These are phyloP conservation scores for Hanseniaspora sp. DNA, from an alignment of 1,139 yeast genomes.

Conservation along the genomic window DNA sequence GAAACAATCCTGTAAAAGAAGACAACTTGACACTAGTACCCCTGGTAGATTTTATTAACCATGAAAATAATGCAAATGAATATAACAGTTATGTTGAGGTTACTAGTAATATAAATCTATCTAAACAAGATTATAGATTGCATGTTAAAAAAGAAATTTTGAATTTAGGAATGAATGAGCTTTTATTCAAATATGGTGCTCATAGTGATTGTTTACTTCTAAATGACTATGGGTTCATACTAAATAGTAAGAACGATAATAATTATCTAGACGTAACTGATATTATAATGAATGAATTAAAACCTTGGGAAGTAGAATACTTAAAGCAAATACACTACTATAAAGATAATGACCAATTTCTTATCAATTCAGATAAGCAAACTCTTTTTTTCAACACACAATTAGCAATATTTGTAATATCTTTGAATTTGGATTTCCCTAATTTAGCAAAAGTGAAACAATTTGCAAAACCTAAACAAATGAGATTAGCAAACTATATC, in stretches of 20 bases:
- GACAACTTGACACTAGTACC: slow-evolving; percentile 89
- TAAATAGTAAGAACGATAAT: slow-evolving; percentile 47
- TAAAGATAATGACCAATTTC: slow-evolving; percentile 37
- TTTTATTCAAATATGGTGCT: slow-evolving; percentile 72
- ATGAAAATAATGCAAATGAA: slow-evolving; percentile 37
- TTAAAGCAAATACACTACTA: slow-evolving; percentile 45
- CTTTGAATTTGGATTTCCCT: slow-evolving; percentile 3
- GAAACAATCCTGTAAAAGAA: slow-evolving; percentile 29
- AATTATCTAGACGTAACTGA: slow-evolving; percentile 56
- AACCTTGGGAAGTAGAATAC: slow-evolving; percentile 35
- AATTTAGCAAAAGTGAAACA: neutral
- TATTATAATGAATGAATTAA: slow-evolving; percentile 33
- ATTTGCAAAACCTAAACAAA: slow-evolving; percentile 4
- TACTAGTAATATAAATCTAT: slow-evolving; percentile 16
- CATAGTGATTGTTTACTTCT: slow-evolving; percentile 72
- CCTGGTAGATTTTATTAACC: slow-evolving; percentile 78
- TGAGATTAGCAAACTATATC: slow-evolving; percentile 2
- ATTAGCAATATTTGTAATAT: slow-evolving; percentile 1
- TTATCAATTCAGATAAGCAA: neutral
- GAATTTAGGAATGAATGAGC: slow-evolving; percentile 40
- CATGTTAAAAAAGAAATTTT: slow-evolving; percentile 23
- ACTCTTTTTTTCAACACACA: neutral
- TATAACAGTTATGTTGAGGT: slow-evolving; percentile 21
- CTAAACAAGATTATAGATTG: slow-evolving; percentile 19
- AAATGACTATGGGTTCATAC: slow-evolving; percentile 76